Base-by-base conservation (phyloP, 1,284 basidiomycete genomes). In the Salmacisia buchloeana region DNA sequence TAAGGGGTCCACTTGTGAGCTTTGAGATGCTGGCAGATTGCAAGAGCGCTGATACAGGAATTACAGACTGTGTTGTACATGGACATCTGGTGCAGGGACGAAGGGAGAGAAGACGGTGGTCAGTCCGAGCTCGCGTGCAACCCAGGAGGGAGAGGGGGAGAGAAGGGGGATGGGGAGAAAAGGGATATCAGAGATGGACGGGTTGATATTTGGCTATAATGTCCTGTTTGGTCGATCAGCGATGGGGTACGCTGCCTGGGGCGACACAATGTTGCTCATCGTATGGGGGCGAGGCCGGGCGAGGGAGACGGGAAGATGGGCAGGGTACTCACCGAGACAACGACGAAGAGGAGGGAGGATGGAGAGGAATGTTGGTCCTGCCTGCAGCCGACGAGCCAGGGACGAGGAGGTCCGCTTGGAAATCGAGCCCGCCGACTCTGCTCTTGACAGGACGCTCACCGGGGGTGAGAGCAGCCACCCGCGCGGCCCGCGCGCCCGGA, bases 181-280 rank as follows among this genome's bases (percentile, higher is more conserved):
- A 43, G 39, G 39, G 39, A 43, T 12, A 29, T 54, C 49, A 54
- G 49, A 54, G 49, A 31, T 31, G 49, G 49, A 54, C 49, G 34
- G 9, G 34, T 54, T 54, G n/a, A n/a, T 43, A 12, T 54, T 54
- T 54, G 49, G 49, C 49, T 54, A 31, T 54, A n/a, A n/a, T 15
- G 49, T 54, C 49, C 49, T 4, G 41, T 54, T 54, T n/a, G 27
- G 49, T 54, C 27, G 34, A 25, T 54, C 49, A 54, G 49, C 49
- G 49, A 54, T 29, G 15, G 27, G n/a, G n/a, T 54, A 31, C 49
- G 49, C 49, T 54, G 49, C 49, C 49, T 54, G 49, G 49, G 49
- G 49, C 49, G 49, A 54, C 49, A 54, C 49, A 54, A 33, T 54
- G 23, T 54, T 54, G 49, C 49, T 54, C 49, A 54, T 54, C 49